Conservation (phyloP, 805 yeast genomes). For the Ogataea methylovora region DNA sequence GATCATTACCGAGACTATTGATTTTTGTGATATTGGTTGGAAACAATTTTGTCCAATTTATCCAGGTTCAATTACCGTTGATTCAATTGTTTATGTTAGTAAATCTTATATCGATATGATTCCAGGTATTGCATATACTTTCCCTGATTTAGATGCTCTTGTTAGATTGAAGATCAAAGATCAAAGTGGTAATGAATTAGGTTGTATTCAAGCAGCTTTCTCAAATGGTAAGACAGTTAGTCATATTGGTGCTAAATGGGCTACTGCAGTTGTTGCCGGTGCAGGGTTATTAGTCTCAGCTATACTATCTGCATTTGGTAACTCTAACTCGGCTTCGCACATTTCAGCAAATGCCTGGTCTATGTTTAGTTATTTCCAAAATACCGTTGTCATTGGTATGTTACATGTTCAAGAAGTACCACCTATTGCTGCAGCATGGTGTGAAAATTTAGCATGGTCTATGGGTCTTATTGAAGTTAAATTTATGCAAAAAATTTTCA, state of each 20-base stretch:
- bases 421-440: conserved; percentile 90
- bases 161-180: conserved; percentile 45
- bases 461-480: conserved; percentile 76
- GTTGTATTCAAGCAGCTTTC: conserved; percentile 72
- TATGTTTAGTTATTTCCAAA: conserved; percentile 80
- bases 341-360: conserved; percentile 83
- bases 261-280: conserved; percentile 86
- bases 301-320: conserved; percentile 74
- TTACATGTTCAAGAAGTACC: conserved; percentile 80
- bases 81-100: conserved; percentile 56
- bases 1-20: conserved; percentile 48
- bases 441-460: conserved; percentile 90
- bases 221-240: conserved; percentile 74
- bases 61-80: conserved; percentile 76
- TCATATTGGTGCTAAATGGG: conserved; percentile 85
- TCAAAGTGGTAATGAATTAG: conserved; percentile 34
- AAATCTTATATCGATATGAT: conserved; percentile 42
- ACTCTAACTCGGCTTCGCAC: conserved; percentile 83
- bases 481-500: conserved; percentile 79
- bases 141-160: conserved; percentile 82
- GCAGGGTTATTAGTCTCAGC: conserved; percentile 81
- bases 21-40: conserved; percentile 65
- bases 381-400: conserved; percentile 80
- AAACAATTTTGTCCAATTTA: conserved; percentile 85
- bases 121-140: conserved; percentile 81